Evolutionary conservation across 345 rosid genomes (phyloP).

Genomic region (Moricandia moricandioides): DNA sequence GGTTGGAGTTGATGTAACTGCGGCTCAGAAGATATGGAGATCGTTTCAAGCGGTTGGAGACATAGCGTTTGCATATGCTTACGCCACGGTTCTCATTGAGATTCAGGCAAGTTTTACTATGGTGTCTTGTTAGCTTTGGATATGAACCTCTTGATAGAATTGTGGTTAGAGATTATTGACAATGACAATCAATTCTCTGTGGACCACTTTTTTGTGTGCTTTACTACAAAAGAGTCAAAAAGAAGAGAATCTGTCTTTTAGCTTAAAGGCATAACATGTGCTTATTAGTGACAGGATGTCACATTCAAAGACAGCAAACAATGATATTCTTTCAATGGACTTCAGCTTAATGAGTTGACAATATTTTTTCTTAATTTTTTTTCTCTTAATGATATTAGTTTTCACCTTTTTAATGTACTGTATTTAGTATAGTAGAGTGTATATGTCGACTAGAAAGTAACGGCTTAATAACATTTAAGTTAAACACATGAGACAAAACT

Average conservation of each 20-base stretch:
- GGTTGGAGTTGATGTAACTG: constrained; percentile 70
- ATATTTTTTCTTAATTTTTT: not conserved
- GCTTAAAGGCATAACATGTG: constrained; percentile 34
- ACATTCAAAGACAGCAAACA: constrained; percentile 27
- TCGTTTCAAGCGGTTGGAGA: constrained; percentile 81
- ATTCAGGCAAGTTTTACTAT: constrained; percentile 59
- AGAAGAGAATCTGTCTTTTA: constrained; percentile 36
- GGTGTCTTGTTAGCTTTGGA: not conserved
- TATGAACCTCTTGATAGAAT: constrained; percentile 26
- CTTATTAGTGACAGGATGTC: constrained; percentile 24
- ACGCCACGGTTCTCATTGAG: constrained; percentile 70
- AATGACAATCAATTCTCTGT: constrained; percentile 21
- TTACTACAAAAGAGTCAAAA: constrained; percentile 33
- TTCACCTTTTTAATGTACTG: constrained; percentile 6
- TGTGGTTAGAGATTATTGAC: constrained; percentile 33
- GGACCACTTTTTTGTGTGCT: constrained; percentile 30
- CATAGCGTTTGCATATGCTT: constrained; percentile 87
- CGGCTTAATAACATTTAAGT: not conserved
- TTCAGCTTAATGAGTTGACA: constrained; percentile 23
- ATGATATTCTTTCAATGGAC: constrained; percentile 2
- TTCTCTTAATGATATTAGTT: not conserved
- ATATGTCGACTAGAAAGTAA: not conserved
- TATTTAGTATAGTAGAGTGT: not conserved
- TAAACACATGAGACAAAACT: not conserved
- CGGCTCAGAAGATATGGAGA: constrained; percentile 72